phyloP scores from a whole-genome alignment of 2,329 filamentous ascomycete genomes.

The Rhexocercosporidium sp. region DNA sequence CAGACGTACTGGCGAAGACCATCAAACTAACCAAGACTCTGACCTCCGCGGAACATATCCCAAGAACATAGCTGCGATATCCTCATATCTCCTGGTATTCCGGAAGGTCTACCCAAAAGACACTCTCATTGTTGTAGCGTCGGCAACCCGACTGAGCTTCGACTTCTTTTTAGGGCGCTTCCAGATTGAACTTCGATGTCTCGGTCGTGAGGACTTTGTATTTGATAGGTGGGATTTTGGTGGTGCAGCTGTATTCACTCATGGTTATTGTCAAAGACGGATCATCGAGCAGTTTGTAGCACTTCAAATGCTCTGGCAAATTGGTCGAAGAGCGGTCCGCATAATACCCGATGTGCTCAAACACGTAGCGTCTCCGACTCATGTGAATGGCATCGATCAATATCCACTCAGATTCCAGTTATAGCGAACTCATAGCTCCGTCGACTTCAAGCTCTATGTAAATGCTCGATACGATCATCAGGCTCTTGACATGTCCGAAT shows the following conservation, averaged over 20 bases:
- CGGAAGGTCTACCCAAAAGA: not conserved
- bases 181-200: not conserved
- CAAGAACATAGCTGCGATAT: too few relatives aligned
- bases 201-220: not conserved
- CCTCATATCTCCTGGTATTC: not conserved
- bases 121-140: not conserved
- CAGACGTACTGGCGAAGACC: too few relatives aligned
- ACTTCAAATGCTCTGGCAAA: not conserved
- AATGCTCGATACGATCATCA: not conserved
- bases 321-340: not conserved
- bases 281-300: not conserved
- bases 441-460: too few relatives aligned
- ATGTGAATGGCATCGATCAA: not conserved
- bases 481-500: not conserved
- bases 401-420: not conserved
- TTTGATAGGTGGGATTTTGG: not conserved
- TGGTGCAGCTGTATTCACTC: not conserved
- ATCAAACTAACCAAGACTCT: too few relatives aligned
- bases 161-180: not conserved
- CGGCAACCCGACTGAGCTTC: not conserved
- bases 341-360: not conserved
- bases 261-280: not conserved
- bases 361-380: not conserved
- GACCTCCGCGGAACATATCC: too few relatives aligned
- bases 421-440: not conserved